Evolutionary conservation across 768 basidiomycete species (phyloP).

Genomic region (Boletellus ananas): DNA sequence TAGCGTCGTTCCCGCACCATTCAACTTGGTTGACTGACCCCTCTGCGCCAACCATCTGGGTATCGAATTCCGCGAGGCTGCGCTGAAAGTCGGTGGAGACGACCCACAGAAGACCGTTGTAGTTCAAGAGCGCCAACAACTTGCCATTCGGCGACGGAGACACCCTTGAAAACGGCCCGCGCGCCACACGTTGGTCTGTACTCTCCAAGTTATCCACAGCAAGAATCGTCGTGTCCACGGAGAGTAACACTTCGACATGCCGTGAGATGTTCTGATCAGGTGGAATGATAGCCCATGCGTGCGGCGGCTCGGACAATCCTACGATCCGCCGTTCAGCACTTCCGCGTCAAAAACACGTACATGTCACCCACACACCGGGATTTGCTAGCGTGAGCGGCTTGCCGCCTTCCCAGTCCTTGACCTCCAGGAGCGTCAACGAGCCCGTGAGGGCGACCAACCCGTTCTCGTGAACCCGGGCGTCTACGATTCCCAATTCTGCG

Average conservation of each 20-base stretch:
- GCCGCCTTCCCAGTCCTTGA: slow-evolving; percentile 84
- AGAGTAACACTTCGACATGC: slow-evolving; percentile 86
- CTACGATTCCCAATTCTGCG: slow-evolving; percentile 75
- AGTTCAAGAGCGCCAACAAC: slow-evolving; percentile 79
- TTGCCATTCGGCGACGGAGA: slow-evolving; percentile 93
- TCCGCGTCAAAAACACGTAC: slow-evolving; percentile 3
- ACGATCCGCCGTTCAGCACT: slow-evolving; percentile 4
- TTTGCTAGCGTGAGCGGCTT: slow-evolving; percentile 70
- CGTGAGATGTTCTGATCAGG: slow-evolving; percentile 86
- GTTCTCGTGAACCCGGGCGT: slow-evolving; percentile 81
- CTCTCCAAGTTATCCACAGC: slow-evolving; percentile 86
- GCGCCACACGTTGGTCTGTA: slow-evolving; percentile 81
- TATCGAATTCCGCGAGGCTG: slow-evolving; percentile 84
- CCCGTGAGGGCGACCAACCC: slow-evolving; percentile 86
- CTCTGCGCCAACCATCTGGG: slow-evolving; percentile 51
- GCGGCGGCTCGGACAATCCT: slow-evolving; percentile 77
- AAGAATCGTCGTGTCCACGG: slow-evolving; percentile 74
- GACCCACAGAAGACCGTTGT: slow-evolving; percentile 75
- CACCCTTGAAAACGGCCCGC: slow-evolving; percentile 86
- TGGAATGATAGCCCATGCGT: slow-evolving; percentile 85
- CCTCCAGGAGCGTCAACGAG: slow-evolving; percentile 72
- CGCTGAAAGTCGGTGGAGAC: slow-evolving; percentile 93
- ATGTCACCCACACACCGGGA: slow-evolving; percentile 54
- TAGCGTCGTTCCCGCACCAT: slow-evolving; percentile 97
- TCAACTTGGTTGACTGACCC: slow-evolving; percentile 68